phyloP scores from a whole-genome alignment of 148 eudicot genomes.

The Dysphania ambrosioides region DNA sequence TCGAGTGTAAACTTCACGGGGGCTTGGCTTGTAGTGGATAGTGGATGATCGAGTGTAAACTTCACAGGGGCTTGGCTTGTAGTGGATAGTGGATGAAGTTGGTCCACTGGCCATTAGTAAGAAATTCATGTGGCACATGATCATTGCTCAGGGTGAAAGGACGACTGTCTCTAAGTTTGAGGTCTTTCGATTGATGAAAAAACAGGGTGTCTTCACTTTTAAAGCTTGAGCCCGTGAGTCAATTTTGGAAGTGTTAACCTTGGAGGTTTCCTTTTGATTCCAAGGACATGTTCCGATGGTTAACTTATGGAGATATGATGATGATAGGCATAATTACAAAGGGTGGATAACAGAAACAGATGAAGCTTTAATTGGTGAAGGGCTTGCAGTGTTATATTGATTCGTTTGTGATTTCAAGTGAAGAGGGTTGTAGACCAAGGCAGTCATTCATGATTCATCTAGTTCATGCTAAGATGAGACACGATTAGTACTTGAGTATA shows the following conservation, averaged over 20 bases:
- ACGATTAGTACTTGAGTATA: too few relatives aligned
- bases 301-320: not conserved
- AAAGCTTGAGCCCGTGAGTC: conserved; percentile 3
- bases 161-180: conserved; percentile 3
- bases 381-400: too few relatives aligned
- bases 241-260: not conserved
- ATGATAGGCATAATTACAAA: not conserved
- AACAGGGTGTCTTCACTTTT: conserved; percentile 2
- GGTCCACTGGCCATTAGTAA: not conserved
- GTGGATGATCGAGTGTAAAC: too few relatives aligned
- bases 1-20: too few relatives aligned
- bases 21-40: too few relatives aligned
- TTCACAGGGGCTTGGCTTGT: too few relatives aligned
- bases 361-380: too few relatives aligned
- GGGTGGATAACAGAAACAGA: not conserved
- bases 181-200: not conserved
- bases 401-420: too few relatives aligned
- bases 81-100: too few relatives aligned
- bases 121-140: conserved; percentile 7
- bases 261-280: not conserved
- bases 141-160: not conserved
- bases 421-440: too few relatives aligned
- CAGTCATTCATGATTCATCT: too few relatives aligned
- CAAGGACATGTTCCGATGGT: not conserved
- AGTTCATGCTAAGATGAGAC: too few relatives aligned